Conservation (phyloP, 768 basidiomycete genomes). For the Kwoniella newhampshirensis region DNA sequence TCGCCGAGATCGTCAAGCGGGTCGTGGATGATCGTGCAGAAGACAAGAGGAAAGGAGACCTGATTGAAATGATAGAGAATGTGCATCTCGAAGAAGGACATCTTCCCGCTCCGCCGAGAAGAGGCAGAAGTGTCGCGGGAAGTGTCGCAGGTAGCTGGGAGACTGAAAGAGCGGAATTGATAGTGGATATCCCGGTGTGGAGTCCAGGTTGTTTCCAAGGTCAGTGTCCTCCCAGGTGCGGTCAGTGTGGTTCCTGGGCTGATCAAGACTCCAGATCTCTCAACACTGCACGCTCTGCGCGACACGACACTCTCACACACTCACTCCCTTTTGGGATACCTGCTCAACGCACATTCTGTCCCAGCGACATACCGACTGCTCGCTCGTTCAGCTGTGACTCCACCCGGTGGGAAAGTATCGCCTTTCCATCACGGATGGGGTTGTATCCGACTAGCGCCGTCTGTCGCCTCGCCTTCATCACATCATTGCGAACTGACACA, state of each 20-base stretch:
- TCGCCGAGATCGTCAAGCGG: constrained; percentile 30
- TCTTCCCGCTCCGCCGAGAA: constrained; percentile 6
- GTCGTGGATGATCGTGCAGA: constrained; percentile 19
- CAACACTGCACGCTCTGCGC: constrained; percentile 49
- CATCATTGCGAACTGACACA: constrained; percentile 13
- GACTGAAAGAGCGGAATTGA: constrained; percentile 45
- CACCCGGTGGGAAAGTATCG: constrained; percentile 3
- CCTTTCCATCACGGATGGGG: constrained; percentile 39
- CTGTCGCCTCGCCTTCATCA: constrained; percentile 17
- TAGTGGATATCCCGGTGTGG: constrained; percentile 52
- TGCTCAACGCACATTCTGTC: constrained; percentile 36
- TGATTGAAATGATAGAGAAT: constrained; percentile 21
- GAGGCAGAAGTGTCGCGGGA: constrained; percentile 17
- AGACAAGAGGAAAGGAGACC: constrained; percentile 11
- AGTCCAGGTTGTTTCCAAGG: constrained; percentile 49
- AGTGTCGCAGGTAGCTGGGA: constrained; percentile 43
- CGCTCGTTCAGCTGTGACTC: constrained; percentile 38
- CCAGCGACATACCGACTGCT: constrained; percentile 46
- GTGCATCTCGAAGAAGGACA: constrained; percentile 14
- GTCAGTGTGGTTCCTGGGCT: background rate
- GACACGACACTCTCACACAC: constrained; percentile 50
- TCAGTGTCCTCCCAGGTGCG: constrained; percentile 15
- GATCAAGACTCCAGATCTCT: constrained; percentile 36
- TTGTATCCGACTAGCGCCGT: constrained; percentile 48
- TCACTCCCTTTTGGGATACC: constrained; percentile 41